Evolutionary conservation across 805 yeast genomes (phyloP).

Genomic region (Candida oleophila): DNA sequence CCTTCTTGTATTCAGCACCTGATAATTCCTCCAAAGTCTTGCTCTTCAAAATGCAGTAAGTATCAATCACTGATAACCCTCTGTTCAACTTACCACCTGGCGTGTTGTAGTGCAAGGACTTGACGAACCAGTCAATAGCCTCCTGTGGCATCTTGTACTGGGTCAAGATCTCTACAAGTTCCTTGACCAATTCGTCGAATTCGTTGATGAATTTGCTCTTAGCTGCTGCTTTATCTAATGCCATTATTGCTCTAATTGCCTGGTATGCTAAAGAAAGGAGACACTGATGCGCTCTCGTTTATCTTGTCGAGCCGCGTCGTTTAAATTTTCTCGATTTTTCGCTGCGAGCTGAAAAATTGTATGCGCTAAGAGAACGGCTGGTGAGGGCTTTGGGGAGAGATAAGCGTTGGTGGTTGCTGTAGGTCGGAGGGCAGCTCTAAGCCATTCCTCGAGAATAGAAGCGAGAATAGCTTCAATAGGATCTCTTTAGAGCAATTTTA

Average conservation of each 20-base stretch:
- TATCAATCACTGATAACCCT: slow-evolving; percentile 93
- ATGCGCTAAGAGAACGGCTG: too few relatives aligned
- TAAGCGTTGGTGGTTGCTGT: too few relatives aligned
- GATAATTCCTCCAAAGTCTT: slow-evolving; percentile 56
- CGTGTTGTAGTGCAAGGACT: slow-evolving; percentile 76
- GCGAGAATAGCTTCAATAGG: too few relatives aligned
- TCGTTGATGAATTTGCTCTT: slow-evolving; percentile 60
- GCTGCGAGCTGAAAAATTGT: background rate
- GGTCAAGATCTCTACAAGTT: slow-evolving; percentile 59
- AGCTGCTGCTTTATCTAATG: slow-evolving; percentile 33
- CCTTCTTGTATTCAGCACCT: slow-evolving; percentile 72
- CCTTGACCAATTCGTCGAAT: slow-evolving; percentile 78
- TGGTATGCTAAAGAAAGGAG: background rate
- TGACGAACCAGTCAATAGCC: slow-evolving; percentile 82
- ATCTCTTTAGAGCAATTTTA: too few relatives aligned
- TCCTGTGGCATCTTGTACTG: slow-evolving; percentile 80
- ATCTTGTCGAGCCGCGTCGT: background rate
- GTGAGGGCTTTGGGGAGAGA: too few relatives aligned
- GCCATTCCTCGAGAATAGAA: too few relatives aligned
- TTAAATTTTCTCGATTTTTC: background rate
- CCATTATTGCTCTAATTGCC: slow-evolving; percentile 1
- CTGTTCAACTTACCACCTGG: slow-evolving; percentile 97
- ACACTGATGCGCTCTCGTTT: too few relatives aligned
- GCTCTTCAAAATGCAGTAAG: slow-evolving; percentile 76
- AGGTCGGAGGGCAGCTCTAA: too few relatives aligned